Base-by-base conservation (phyloP, 345 rosid species). In the Salix caprea region DNA sequence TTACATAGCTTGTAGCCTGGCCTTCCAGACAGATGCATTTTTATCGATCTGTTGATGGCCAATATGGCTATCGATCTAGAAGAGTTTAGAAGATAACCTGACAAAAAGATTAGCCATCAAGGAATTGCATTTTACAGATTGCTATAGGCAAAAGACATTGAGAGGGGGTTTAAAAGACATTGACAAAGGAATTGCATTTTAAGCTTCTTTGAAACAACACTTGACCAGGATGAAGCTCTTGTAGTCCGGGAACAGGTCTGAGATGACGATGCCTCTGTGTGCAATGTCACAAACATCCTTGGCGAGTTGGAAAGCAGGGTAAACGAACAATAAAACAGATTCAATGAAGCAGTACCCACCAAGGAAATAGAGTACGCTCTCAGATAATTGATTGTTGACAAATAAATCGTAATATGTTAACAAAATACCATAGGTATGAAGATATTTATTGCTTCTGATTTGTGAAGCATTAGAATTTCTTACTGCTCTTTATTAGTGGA, bases 231-330 rank as follows among this genome's bases (percentile, higher is more conserved):
- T 72, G 83, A 94, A 92, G 85, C 89, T 88, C 19, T 75, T 62
- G 81, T 88, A 86, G 74, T 94, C 94, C 1, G 92, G 92, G 73
- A 86, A 74, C 84, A 56, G 79, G 77, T 91, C 94, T 46, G 97
- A 82, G 73, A 92, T 86, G 40, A 89, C 69, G 78, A 91, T 71
- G 66, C 96, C 96, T 82, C 85, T 87, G 74, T 88, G 84, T 67
- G 92, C 83, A 61, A 88, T 81, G 67, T 89, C 98, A 54, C 91
- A 90, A 24, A 88, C 73, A 36, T 91, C 96, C 89, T 91, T 91
- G 75, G 85, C 84, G 73, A 92, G 88, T 81, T 92, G 96, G 68
- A 89, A 87, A 80, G 82, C 86, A 26, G 94, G 77, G 83, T 91
- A 92, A 23, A 82, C 40, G 48, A 92, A 86, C 46, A 87, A 88